Evolutionary conservation across 1,139 yeast genomes (phyloP).

Genomic region (Zygosaccharomyces pseudobailii): DNA sequence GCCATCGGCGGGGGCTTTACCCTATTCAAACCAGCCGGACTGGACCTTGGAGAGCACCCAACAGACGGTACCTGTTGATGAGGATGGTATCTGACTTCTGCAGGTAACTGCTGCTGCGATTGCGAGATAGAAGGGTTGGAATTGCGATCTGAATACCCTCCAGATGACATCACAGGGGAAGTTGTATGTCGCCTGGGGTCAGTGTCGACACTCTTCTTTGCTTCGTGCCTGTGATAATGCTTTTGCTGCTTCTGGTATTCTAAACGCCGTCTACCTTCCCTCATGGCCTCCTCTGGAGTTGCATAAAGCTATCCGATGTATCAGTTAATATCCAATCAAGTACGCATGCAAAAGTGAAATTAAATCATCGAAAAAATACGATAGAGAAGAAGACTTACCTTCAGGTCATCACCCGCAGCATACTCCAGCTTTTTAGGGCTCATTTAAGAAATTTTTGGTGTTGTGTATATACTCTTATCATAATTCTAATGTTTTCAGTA

Average conservation of each 20-base stretch:
- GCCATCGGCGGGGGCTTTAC: conserved; percentile 9
- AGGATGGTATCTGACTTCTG: not conserved
- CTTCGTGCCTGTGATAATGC: conserved; percentile 20
- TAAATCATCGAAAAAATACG: not conserved
- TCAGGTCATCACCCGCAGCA: conserved; percentile 34
- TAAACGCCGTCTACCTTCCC: conserved; percentile 24
- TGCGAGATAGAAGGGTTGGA: not conserved
- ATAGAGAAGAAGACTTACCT: conserved; percentile 14
- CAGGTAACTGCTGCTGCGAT: not conserved
- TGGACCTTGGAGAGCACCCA: conserved; percentile 6
- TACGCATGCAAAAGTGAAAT: not conserved
- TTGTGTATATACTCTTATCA: not conserved
- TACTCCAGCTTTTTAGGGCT: conserved; percentile 32
- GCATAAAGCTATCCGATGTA: conserved; percentile 24
- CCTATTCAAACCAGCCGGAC: conserved; percentile 8
- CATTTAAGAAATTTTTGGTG: conserved; percentile 15
- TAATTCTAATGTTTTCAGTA: no score
- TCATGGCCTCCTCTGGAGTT: conserved; percentile 35
- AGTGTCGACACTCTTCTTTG: not conserved
- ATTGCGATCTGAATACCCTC: not conserved
- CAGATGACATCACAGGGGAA: not conserved
- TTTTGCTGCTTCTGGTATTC: conserved; percentile 25
- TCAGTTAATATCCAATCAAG: conserved; percentile 6
- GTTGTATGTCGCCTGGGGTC: not conserved
- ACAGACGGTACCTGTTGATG: not conserved